Base-by-base conservation (phyloP, 768 basidiomycete genomes). In the Boletus reticuloceps region DNA sequence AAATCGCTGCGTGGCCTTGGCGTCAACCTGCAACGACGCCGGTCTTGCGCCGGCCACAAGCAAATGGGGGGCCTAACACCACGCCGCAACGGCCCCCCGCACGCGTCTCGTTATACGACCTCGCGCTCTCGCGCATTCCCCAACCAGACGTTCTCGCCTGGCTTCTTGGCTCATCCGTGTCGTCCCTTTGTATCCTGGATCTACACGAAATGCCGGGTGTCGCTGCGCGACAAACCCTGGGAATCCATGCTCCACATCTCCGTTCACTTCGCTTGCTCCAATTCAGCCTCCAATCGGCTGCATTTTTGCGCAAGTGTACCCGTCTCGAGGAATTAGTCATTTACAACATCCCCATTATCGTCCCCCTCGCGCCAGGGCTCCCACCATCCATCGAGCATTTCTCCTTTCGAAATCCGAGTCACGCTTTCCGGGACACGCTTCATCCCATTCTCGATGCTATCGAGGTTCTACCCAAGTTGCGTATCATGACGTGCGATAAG, bases 181-280 rank as follows among this genome's bases (percentile, higher is more conserved):
- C 58, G 0, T 69, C 68, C 40, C 69, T 81, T 13, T 72, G 69
- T 20, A 72, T 79, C 55, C 59, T 78, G 3, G 76, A 78, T 40
- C 61, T 79, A 14, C 71, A 74, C 10, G 77, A 78, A 50, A 45
- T 58, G 1, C 74, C 75, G 0, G 69, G 73, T 11, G 32, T 43
- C 5, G 50, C 49, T 5, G 62, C 69, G 36, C 48, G 68, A 29
- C 39, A 58, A 4, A 53, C 69, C 6, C 63, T 80, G n/a, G 54
- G 55, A 10, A 43, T 22, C 0, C 69, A 74, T 45, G 69, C 71
- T 5, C 64, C 69, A 9, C 55, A 58, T n/a, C 66, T 81, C n/a
- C 71, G 73, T 14, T 79, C 79, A 2, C 68, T 81, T 43, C 75
- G 77, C 41, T 53, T 80, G 8, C 69, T 74, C 58, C 68, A 69